Percentiles rank a stretch among this genome's conserved stretches.
phyloP scores from a whole-genome alignment of 1,139 yeast species.

The Geotrichum restrictum region DNA sequence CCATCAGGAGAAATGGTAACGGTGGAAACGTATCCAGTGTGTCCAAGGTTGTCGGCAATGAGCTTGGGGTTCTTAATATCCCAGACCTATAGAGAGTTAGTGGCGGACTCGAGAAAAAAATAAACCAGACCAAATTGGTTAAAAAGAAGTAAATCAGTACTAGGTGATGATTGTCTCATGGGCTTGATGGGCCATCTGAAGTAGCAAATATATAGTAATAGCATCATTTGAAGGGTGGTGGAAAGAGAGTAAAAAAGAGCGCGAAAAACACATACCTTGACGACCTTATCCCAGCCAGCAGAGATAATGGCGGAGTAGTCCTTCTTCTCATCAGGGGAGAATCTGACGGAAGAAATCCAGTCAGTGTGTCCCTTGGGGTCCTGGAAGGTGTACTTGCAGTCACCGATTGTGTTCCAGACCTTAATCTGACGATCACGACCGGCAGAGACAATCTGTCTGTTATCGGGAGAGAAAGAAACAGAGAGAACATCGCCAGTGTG shows the following conservation, averaged over 20 bases:
- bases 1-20: constrained; percentile 99
- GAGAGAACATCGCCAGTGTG: constrained; percentile 97
- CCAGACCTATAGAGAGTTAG: constrained; percentile 71
- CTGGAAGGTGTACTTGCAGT: constrained; percentile 86
- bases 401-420: constrained; percentile 99
- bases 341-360: constrained; percentile 99
- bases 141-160: constrained; percentile 56
- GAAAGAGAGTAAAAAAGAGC: constrained; percentile 6
- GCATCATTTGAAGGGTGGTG: constrained; percentile 26
- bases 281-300: constrained; percentile 98
- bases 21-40: constrained; percentile 98
- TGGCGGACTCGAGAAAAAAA: neutral
- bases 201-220: constrained; percentile 85
- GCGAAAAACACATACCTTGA: constrained; percentile 48
- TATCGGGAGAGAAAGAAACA: constrained; percentile 93
- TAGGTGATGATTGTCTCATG: constrained; percentile 95
- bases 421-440: constrained; percentile 98
- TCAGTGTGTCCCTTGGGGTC: constrained; percentile 78
- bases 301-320: constrained; percentile 75
- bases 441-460: constrained; percentile 98
- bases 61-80: constrained; percentile 81
- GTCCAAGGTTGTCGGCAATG: constrained; percentile 97
- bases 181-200: constrained; percentile 77
- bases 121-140: constrained; percentile 51
- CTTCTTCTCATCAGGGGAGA: constrained; percentile 66